A percentile compares a stretch with the other conserved stretches of the same genome.
phyloP scores from a whole-genome alignment of 306 rosid species.

The Citrullus colocynthis region DNA sequence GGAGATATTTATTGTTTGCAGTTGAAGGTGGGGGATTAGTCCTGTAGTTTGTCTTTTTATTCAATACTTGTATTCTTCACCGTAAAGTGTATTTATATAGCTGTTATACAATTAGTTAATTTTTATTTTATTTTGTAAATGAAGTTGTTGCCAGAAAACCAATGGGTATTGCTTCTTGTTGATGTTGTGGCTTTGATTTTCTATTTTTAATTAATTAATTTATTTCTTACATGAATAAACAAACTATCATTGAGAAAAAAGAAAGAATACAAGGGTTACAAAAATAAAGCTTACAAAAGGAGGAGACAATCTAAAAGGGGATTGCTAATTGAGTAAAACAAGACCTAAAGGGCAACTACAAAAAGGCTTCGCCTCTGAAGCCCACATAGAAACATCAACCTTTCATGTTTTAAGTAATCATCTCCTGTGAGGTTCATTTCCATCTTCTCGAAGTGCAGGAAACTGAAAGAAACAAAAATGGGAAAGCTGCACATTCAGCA shows the following conservation, averaged over 20 bases:
- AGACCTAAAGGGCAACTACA: not conserved
- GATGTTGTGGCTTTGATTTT: not conserved
- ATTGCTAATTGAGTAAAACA: not conserved
- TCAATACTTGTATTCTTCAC: not conserved
- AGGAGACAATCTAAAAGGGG: not conserved
- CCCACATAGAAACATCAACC: not conserved
- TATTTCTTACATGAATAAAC: not conserved
- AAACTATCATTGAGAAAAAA: not conserved
- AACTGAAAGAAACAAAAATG: conserved; percentile 50
- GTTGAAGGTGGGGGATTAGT: not conserved
- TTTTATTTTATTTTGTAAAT: not conserved
- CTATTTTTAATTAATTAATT: not conserved
- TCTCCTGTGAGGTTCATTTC: not conserved
- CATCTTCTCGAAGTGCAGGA: conserved; percentile 38
- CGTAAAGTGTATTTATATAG: not conserved
- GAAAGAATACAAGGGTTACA: not conserved
- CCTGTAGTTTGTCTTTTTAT: not conserved
- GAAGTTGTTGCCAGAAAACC: not conserved
- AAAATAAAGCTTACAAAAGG: not conserved
- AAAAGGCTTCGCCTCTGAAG: not conserved
- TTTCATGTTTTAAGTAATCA: not conserved
- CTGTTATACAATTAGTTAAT: not conserved
- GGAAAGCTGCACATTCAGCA: conserved; percentile 93
- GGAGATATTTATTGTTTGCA: not conserved
- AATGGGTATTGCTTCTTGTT: not conserved